Conservation (phyloP, 208 protist species). For the Tritrichomonas musculus region DNA sequence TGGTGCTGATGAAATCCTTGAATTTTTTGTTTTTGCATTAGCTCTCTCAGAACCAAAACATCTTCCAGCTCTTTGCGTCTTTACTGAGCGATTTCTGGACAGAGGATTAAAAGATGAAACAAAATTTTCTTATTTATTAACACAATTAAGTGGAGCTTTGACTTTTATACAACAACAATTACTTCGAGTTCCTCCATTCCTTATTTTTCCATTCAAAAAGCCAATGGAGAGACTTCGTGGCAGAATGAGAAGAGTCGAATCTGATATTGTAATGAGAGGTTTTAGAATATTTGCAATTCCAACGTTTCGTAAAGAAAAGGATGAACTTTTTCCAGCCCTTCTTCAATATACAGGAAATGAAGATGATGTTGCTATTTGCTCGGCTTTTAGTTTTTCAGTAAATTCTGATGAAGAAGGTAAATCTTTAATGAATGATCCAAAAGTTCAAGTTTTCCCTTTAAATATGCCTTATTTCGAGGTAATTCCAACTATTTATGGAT, state of each 20-base stretch:
- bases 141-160: neutral
- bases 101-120: neutral
- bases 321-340: neutral
- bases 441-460: too few relatives aligned
- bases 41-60: neutral
- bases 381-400: too few relatives aligned
- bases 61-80: neutral
- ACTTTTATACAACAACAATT: neutral
- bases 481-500: neutral
- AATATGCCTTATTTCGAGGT: too few relatives aligned
- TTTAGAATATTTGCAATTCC: neutral
- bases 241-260: neutral
- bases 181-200: neutral
- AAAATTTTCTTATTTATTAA: neutral
- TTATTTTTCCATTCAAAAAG: neutral
- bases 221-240: neutral
- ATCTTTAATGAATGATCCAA: too few relatives aligned
- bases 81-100: neutral
- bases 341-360: neutral
- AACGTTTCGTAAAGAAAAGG: neutral
- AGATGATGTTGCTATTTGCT: too few relatives aligned
- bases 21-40: constrained; percentile 2
- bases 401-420: too few relatives aligned
- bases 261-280: neutral
- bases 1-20: constrained; percentile 24